phyloP scores from a whole-genome alignment of 2,329 filamentous ascomycete species.

The Phaeosphaeria sp. region DNA sequence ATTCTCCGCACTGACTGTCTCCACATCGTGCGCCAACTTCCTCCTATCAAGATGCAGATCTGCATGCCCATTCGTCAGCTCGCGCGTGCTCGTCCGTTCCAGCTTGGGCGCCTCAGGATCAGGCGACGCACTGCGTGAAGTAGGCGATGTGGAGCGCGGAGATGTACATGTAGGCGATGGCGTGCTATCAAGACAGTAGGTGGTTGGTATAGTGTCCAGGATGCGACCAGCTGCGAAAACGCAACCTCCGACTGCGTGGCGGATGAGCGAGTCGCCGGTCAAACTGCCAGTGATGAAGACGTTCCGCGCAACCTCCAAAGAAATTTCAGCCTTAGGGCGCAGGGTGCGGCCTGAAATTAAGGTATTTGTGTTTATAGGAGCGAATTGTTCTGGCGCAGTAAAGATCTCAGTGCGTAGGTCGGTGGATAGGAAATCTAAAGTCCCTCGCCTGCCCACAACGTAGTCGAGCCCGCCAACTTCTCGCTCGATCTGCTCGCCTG shows the following conservation, averaged over 20 bases:
- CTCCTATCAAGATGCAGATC: slow-evolving; percentile 48
- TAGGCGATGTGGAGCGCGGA: slow-evolving; percentile 30
- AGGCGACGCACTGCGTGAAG: slow-evolving; percentile 12
- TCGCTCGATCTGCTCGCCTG: slow-evolving; percentile 54
- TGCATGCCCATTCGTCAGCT: slow-evolving; percentile 45
- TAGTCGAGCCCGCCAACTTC: slow-evolving; percentile 60
- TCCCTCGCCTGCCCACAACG: slow-evolving; percentile 63
- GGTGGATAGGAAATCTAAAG: slow-evolving; percentile 58
- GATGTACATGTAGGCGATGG: slow-evolving; percentile 21
- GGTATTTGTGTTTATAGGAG: slow-evolving; percentile 1
- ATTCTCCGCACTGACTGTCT: slow-evolving; percentile 39
- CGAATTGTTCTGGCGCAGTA: slow-evolving; percentile 16
- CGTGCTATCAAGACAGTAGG: slow-evolving; percentile 17
- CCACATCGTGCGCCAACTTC: slow-evolving; percentile 36
- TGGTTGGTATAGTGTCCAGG: slow-evolving; percentile 30
- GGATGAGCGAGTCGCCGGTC: slow-evolving; percentile 66
- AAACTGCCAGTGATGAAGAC: slow-evolving; percentile 66
- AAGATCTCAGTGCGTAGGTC: slow-evolving; percentile 58
- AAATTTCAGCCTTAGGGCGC: slow-evolving; percentile 58
- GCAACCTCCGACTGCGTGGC: slow-evolving; percentile 66
- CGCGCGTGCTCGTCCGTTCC: slow-evolving; percentile 23
- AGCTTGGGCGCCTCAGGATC: slow-evolving; percentile 16
- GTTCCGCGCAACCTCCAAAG: slow-evolving; percentile 59
- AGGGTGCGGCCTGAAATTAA: slow-evolving; percentile 61
- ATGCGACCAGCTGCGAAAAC: slow-evolving; percentile 63